Evolutionary conservation across 192 early-diverging fungal species (phyloP), one percentile per base, ranked within the genome.

Genomic region (Podochytrium sp.): DNA sequence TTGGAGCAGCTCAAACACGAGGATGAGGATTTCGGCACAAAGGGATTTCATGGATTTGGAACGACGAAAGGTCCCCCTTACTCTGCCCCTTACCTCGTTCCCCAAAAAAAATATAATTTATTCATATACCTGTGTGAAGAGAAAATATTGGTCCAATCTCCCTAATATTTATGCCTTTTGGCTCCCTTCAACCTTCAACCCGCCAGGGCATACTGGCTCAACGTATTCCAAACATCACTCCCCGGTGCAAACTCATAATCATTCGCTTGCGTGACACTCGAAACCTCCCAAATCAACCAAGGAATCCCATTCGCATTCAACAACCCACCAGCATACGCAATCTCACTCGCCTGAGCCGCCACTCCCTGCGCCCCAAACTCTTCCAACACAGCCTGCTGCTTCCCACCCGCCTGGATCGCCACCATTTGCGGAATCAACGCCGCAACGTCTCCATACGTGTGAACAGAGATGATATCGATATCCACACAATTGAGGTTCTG

Each of bases 401-500:
- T 49, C 47, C n/a, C n/a, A n/a, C 47, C n/a, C 12, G 47, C 47
- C 20, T 63, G 33, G 32, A 35, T 35, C 1, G 18, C 20, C 37
- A 12, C 61, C 29, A 63, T 27, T 37, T 63, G 16, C 16, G 12
- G 29, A 16, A 14, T 14, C 16, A 63, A n/a, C 20, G 27, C 20
- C 32, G 12, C 33, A 30, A 63, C n/a, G 37, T 63, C 70, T n/a
- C 20, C 32, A 18, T 75, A 75, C n/a, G 38, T 25, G 32, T 75
- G 74, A 7, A 76, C 38, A 34, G 75, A 37, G 34, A 76, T 35
- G 1, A 76, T 27, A 39, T 76, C 75, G 12, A 76, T n/a, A 10
- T 51, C 67, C 37, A 12, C 12, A 39, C 75, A 76, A 16, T 30
- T 20, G 41, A 76, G 60, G 39, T 73, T 66, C 7, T 72, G 14